Conservation (phyloP, 139 green algal species). For the Eudorina sp. region DNA sequence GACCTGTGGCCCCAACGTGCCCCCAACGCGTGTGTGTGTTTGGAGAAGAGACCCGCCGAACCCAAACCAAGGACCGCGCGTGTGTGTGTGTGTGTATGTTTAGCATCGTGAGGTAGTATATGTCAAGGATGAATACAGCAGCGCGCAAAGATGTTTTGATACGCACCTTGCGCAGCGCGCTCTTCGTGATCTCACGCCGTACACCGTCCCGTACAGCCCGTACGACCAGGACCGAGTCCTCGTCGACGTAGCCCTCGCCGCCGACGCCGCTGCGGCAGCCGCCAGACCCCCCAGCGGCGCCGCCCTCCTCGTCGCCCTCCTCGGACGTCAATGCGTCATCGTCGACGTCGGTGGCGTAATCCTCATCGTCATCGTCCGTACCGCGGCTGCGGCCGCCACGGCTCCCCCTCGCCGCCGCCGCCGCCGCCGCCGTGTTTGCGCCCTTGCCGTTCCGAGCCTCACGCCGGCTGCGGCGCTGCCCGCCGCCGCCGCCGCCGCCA, state of each 20-base stretch:
- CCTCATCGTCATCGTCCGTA: slow-evolving; percentile 8
- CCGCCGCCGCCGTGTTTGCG: neutral
- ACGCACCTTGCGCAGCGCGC: slow-evolving; percentile 27
- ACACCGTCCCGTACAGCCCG: slow-evolving; percentile 12
- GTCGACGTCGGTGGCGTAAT: neutral
- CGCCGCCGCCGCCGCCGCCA: neutral
- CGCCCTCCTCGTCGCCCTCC: neutral
- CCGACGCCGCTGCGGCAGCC: neutral
- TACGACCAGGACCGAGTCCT: slow-evolving; percentile 15
- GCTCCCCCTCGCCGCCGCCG: neutral
- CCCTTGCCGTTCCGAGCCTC: neutral
- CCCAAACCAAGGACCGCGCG: too few species aligned
- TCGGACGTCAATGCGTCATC: neutral
- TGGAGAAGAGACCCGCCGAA: too few species aligned
- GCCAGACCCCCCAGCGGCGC: neutral
- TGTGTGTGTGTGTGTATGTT: too few species aligned
- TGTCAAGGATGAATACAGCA: neutral
- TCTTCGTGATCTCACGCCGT: slow-evolving; percentile 43
- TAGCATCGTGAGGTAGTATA: too few species aligned
- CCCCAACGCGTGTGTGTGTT: too few species aligned
- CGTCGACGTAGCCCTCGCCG: slow-evolving; percentile 25
- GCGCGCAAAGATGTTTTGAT: neutral
- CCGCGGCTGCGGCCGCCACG: neutral
- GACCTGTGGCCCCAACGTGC: too few species aligned
- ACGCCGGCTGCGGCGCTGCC: slow-evolving; percentile 1